A percentile compares a stretch with the other conserved stretches of the same genome.
Evolutionary conservation across 768 basidiomycete genomes (phyloP).

Genomic region (Austroboletus eburneus): DNA sequence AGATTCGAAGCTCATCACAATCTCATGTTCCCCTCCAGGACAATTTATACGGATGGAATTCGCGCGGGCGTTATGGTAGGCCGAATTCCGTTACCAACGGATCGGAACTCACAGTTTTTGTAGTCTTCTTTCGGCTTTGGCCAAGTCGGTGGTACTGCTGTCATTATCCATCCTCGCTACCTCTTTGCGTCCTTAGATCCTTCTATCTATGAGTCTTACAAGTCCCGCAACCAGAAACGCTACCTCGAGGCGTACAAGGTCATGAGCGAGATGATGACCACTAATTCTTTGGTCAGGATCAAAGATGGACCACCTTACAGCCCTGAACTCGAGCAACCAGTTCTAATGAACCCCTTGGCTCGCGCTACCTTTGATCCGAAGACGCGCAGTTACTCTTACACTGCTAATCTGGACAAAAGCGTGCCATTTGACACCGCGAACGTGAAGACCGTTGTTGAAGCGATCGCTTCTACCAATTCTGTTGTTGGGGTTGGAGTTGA

Average conservation of each 20-base stretch:
- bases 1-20: slow-evolving; percentile 85
- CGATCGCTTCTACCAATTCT: slow-evolving; percentile 32
- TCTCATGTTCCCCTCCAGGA: slow-evolving; percentile 96
- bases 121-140: slow-evolving; percentile 97
- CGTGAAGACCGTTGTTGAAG: slow-evolving; percentile 55
- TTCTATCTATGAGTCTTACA: slow-evolving; percentile 75
- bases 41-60: slow-evolving; percentile 92
- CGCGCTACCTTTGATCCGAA: slow-evolving; percentile 78
- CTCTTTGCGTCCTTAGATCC: slow-evolving; percentile 82
- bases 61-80: slow-evolving; percentile 81
- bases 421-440: slow-evolving; percentile 61
- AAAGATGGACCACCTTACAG: slow-evolving; percentile 91
- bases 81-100: slow-evolving; percentile 2
- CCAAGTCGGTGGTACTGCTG: slow-evolving; percentile 92
- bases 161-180: slow-evolving; percentile 88
- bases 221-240: slow-evolving; percentile 59
- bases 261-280: slow-evolving; percentile 95
- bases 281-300: slow-evolving; percentile 88
- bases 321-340: slow-evolving; percentile 78
- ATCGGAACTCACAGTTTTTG: not conserved
- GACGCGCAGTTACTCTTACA: slow-evolving; percentile 83
- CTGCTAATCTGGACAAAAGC: slow-evolving; percentile 51
- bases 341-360: slow-evolving; percentile 90
- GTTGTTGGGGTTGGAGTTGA: slow-evolving; percentile 83
- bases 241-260: slow-evolving; percentile 75